Evolutionary conservation across 805 yeast species (phyloP).

Genomic region (Nakazawaea populi): DNA sequence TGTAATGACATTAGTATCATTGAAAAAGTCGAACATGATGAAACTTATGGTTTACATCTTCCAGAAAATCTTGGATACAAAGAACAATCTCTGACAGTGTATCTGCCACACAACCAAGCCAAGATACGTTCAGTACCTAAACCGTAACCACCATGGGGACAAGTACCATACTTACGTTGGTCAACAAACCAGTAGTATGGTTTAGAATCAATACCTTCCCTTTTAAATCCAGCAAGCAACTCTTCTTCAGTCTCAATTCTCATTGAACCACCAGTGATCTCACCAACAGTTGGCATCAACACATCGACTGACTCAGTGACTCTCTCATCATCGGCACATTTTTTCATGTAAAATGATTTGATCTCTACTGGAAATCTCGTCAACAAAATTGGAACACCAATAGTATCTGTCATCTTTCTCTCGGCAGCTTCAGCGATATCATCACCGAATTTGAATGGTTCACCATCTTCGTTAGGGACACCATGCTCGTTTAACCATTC

Average conservation of each 20-base stretch:
- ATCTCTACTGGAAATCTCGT: slow-evolving; percentile 95
- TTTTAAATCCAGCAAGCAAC: slow-evolving; percentile 81
- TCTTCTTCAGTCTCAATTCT: slow-evolving; percentile 82
- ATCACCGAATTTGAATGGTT: slow-evolving; percentile 91
- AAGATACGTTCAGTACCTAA: slow-evolving; percentile 96
- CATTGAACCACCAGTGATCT: slow-evolving; percentile 98
- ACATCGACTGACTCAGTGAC: slow-evolving; percentile 99
- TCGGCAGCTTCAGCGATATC: slow-evolving; percentile 99
- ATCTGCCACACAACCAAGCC: slow-evolving; percentile 97
- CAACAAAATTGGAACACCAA: slow-evolving; percentile 88
- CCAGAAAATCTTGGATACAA: slow-evolving; percentile 97
- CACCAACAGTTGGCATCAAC: slow-evolving; percentile 98
- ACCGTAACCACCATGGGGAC: slow-evolving; percentile 99
- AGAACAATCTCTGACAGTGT: slow-evolving; percentile 97
- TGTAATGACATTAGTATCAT: background rate
- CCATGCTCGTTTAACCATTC: slow-evolving; percentile 96
- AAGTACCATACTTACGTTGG: slow-evolving; percentile 93
- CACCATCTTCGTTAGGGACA: slow-evolving; percentile 91
- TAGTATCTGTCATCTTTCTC: slow-evolving; percentile 95
- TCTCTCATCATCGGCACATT: slow-evolving; percentile 81
- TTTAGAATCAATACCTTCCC: slow-evolving; percentile 80
- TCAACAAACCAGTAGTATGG: slow-evolving; percentile 96
- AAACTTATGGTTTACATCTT: slow-evolving; percentile 85
- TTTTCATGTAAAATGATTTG: slow-evolving; percentile 97
- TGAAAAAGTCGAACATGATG: background rate